Conservation (phyloP, 2,329 filamentous ascomycete species). For the Leptographium wingfieldii region DNA sequence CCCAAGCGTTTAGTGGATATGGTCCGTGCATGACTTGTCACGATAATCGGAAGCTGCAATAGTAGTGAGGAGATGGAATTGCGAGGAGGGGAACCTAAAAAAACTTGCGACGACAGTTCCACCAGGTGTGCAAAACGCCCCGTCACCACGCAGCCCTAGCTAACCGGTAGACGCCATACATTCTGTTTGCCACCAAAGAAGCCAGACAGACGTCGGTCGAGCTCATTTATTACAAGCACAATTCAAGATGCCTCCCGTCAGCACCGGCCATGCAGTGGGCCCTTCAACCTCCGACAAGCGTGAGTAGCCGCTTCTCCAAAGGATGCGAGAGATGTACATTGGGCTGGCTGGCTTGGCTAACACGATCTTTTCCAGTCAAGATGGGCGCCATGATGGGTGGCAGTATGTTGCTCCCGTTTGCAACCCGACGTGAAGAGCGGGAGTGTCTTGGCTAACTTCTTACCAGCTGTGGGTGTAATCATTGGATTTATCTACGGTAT, state of each 20-base stretch:
- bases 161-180: background rate
- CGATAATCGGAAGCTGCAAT: background rate
- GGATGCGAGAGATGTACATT: background rate
- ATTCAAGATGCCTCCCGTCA: constrained; percentile 20
- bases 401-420: constrained; percentile 48
- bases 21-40: background rate
- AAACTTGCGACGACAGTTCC: background rate
- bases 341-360: constrained; percentile 13
- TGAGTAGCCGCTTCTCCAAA: constrained; percentile 18
- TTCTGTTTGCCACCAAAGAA: background rate
- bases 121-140: background rate
- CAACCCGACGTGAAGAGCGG: background rate
- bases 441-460: constrained; percentile 18
- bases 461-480: constrained; percentile 76
- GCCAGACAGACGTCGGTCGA: background rate
- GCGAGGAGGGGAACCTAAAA: background rate
- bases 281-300: constrained; percentile 43
- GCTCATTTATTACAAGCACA: background rate
- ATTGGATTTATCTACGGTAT: constrained; percentile 96
- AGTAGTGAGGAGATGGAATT: background rate
- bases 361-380: constrained; percentile 51
- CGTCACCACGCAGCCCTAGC: background rate
- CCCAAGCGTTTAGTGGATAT: background rate
- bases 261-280: constrained; percentile 20
- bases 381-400: constrained; percentile 99